Base-by-base conservation (phyloP, 2,329 filamentous ascomycete genomes). In the Fulvia fulva region DNA sequence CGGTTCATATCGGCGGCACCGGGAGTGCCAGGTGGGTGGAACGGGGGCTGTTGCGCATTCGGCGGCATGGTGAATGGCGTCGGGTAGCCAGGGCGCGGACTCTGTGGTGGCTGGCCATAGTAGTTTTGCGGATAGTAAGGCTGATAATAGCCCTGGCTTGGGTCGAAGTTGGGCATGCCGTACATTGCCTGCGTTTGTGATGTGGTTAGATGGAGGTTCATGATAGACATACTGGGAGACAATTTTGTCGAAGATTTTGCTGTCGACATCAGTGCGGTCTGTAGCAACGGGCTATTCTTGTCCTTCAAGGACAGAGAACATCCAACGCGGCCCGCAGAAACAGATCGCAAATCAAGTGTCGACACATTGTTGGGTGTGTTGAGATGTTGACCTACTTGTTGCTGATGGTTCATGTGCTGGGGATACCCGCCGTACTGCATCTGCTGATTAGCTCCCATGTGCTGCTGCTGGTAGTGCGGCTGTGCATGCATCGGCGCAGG, bases 1-100 rank as follows among this genome's bases (percentile, higher is more conserved):
- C 92, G 87, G 1, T 92, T 94, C 88, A 96, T 92, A 43, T 78
- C 55, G 30, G 45, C 45, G n/a, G 47, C 47, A 50, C 47, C 47
- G 34, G 64, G 64, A 3, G 64, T 63, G 22, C 52, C 77, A 58
- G 83, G 77, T 62, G 87, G 81, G 72, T 88, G 78, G 69, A 82
- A 86, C 41, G 81, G 80, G 56, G 75, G 74, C 46, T 77, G 78
- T 65, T 77, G 81, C 11, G 74, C 55, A 37, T 56, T 74, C 53
- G 70, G 74, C 16, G 78, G 77, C 55, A 76, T 76, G 62, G 73
- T 77, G 73, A 79, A 75, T 58, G 81, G 77, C 69, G 81, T 76
- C 63, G 79, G 76, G 69, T 79, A 75, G 21, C 65, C 62, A 8
- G 73, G 72, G 23, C 76, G 74, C 34, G 78, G 78, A 62, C 77